Conservation (phyloP, 192 early-diverging fungal genomes). For the Anaeromyces robustus region DNA sequence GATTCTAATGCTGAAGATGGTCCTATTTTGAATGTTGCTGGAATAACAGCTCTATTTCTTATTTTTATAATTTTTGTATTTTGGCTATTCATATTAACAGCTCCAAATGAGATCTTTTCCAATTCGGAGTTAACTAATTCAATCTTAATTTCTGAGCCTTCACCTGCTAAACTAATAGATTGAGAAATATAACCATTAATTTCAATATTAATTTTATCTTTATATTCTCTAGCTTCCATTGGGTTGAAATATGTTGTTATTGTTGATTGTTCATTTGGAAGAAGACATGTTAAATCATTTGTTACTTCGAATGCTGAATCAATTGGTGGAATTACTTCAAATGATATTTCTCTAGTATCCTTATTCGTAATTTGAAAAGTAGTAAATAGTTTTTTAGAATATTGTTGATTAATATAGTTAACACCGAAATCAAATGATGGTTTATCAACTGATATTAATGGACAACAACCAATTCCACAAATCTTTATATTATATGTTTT, state of each 20-base stretch:
- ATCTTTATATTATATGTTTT: constrained; percentile 20
- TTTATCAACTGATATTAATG: constrained; percentile 21
- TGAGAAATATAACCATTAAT: constrained; percentile 29
- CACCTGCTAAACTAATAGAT: constrained; percentile 21
- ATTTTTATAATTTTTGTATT: constrained; percentile 18
- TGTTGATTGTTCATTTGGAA: constrained; percentile 15
- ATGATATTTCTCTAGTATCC: constrained; percentile 25
- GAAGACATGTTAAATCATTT: constrained; percentile 4
- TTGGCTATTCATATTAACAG: constrained; percentile 27
- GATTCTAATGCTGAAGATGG: constrained; percentile 13
- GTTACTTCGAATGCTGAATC: constrained; percentile 19
- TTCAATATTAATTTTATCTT: constrained; percentile 31
- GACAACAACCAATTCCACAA: constrained; percentile 22
- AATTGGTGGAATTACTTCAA: constrained; percentile 17
- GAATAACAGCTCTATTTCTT: constrained; percentile 29
- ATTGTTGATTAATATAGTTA: constrained; percentile 25
- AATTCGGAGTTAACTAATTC: constrained; percentile 20
- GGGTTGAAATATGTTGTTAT: constrained; percentile 30
- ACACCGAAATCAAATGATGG: constrained; percentile 26
- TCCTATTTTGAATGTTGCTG: constrained; percentile 23
- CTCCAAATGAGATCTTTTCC: constrained; percentile 33
- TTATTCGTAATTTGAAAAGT: constrained; percentile 27
- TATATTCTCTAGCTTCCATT: constrained; percentile 17
- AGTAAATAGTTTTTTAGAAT: constrained; percentile 14
- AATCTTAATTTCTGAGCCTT: constrained; percentile 26